Evolutionary conservation across 306 rosid genomes (phyloP), one percentile per base, ranked within the genome.

Genomic region (Acacia acuminata): DNA sequence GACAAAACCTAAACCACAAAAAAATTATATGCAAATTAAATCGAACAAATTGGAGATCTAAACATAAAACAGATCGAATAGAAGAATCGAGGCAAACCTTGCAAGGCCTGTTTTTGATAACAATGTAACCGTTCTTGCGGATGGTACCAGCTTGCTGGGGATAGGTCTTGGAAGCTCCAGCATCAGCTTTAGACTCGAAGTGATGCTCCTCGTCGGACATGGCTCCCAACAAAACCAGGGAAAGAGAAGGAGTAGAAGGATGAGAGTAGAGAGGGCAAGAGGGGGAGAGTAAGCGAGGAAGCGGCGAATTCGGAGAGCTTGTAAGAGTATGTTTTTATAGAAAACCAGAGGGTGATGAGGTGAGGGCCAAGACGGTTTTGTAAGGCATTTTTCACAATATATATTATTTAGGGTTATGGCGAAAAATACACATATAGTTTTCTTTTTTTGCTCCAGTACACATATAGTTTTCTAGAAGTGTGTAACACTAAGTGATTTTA

Each of bases 161-260:
- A 47, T 40, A 96, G 42, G 99, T 96, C 86, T 96, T 96, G 36
- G 99, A 96, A 63, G 99, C 99, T 32, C 99, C 99, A 67, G 99
- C 98, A 75, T 96, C 99, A 56, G 91, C 98, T 88, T 95, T 96
- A 10, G 98, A 88, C 90, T 96, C 99, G 78, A 96, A 96, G 56
- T 96, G 99, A 79, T 96, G 99, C 86, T 96, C 99, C 85, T 96
- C 99, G 94, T 96, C 99, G 5, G 99, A 96, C 98, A 95, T 91
- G 82, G 80, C 79, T 84, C 47, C 64, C 20, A 25, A 40, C 61
- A 10, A 24, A 24, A n/a, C 17, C 17, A 17, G 76, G 61, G 25
- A 74, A 10, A 17, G 60, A 51, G 76, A 43, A 77, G 73, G 25
- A 77, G 7, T 20, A 63, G 38, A 70, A 34, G 10, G 8, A 16